A percentile compares a stretch with the other conserved stretches of the same genome.
phyloP scores from a whole-genome alignment of 495 filamentous ascomycete genomes.

The Trichoderma erinaceum region DNA sequence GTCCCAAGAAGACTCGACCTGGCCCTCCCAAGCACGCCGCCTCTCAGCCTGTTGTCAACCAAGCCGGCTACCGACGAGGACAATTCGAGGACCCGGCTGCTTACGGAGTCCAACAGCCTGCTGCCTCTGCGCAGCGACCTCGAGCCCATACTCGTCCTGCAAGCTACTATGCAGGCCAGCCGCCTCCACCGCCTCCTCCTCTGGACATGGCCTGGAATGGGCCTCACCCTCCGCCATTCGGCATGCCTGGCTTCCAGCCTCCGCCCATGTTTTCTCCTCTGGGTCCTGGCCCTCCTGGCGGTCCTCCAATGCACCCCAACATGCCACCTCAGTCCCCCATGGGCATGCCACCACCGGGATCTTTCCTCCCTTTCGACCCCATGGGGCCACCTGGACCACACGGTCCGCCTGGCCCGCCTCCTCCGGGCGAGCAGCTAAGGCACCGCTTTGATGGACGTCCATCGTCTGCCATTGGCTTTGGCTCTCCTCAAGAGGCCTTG shows the following conservation, averaged over 20 bases:
- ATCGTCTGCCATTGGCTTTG: slow-evolving; percentile 39
- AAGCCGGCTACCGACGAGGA: slow-evolving; percentile 7
- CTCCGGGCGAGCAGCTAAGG: slow-evolving; percentile 24
- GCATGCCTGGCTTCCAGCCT: neutral
- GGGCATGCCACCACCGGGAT: slow-evolving; percentile 21
- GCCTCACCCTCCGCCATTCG: neutral
- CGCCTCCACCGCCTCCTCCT: slow-evolving; percentile 5
- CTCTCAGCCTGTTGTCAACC: slow-evolving; percentile 11
- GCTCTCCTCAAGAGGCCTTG: slow-evolving; percentile 25
- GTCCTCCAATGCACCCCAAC: slow-evolving; percentile 6
- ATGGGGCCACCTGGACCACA: slow-evolving; percentile 19
- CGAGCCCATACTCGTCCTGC: slow-evolving; percentile 12
- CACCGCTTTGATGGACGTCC: slow-evolving; percentile 34
- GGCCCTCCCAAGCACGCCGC: slow-evolving; percentile 9
- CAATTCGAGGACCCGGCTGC: slow-evolving; percentile 5
- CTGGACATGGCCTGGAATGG: neutral
- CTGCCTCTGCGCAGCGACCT: slow-evolving; percentile 11
- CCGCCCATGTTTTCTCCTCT: slow-evolving; percentile 21
- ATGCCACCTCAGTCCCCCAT: slow-evolving; percentile 12
- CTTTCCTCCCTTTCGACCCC: slow-evolving; percentile 19
- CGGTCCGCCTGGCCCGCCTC: slow-evolving; percentile 13
- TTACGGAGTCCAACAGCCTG: slow-evolving; percentile 14
- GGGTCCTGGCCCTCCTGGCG: slow-evolving; percentile 13
- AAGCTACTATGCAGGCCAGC: slow-evolving; percentile 15
- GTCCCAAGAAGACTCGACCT: slow-evolving; percentile 9